Conservation (phyloP, 192 early-diverging fungal genomes). For the Gryganskiella cystojenkinii region DNA sequence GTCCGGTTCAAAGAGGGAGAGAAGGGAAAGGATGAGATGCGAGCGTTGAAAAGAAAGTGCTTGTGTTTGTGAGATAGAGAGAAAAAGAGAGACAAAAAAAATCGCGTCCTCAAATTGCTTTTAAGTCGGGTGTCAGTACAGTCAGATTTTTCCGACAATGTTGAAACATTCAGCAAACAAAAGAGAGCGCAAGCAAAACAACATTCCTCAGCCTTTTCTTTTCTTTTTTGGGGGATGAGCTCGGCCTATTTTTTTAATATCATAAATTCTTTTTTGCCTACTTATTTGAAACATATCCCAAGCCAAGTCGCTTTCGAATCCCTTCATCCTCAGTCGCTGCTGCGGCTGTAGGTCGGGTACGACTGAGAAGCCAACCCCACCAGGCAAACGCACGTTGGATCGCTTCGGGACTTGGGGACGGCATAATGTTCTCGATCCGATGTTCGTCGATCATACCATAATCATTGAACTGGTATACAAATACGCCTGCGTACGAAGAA, state of each 20-base stretch:
- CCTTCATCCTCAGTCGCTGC: conserved; percentile 7
- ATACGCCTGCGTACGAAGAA: conserved; percentile 56
- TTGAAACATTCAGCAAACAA: too few species aligned
- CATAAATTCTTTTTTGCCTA: background rate
- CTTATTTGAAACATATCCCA: conserved; percentile 23
- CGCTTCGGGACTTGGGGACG: conserved; percentile 58
- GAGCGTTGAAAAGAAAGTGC: too few species aligned
- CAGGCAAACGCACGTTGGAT: conserved; percentile 51
- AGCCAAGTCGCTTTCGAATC: conserved; percentile 28
- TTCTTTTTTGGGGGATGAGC: background rate
- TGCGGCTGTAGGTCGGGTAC: conserved; percentile 34
- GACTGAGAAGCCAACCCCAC: conserved; percentile 49
- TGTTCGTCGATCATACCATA: conserved; percentile 58
- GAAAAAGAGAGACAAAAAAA: too few species aligned
- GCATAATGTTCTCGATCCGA: conserved; percentile 61
- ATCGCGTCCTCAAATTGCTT: too few species aligned
- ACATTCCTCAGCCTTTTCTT: too few species aligned
- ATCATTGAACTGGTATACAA: conserved; percentile 58
- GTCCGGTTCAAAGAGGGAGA: too few species aligned
- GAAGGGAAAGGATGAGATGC: too few species aligned
- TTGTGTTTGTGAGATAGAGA: too few species aligned
- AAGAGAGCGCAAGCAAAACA: too few species aligned
- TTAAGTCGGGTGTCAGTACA: too few species aligned
- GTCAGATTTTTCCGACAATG: too few species aligned
- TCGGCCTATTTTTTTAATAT: background rate